Base-by-base conservation (phyloP, 768 basidiomycete species). In the Daedaleopsis nitida region DNA sequence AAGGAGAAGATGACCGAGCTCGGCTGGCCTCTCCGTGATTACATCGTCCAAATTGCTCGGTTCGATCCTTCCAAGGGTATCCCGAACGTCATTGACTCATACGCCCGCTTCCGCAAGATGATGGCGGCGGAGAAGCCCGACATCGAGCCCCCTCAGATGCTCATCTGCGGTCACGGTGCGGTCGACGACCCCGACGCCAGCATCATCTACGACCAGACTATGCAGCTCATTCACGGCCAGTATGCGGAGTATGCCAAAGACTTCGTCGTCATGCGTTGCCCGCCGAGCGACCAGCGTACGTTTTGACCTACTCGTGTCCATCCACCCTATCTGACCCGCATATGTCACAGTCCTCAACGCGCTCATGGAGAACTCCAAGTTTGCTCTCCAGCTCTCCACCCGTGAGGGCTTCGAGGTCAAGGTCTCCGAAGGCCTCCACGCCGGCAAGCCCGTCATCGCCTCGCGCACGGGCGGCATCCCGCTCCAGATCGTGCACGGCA, bases 341-440 rank as follows among this genome's bases (percentile, higher is more conserved):
- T 24, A 6, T 24, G 5, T 68, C 48, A 52, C 68, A 87, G 89
- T 96, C 53, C 81, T 98, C 60, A 94, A 96, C 66, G 88, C 90
- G 10, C 81, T 97, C 67, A 84, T 97, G 84, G 87, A 90, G 55
- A 96, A 95, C 66, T 83, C 92, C 48, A 88, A 91, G 78, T 88
- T 96, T 59, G 94, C 92, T 5, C 83, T 94, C 52, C 96, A 98
- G 74, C 86, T 98, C 48, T 94, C 92, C 54, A 89, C 91, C 48
- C 89, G 94, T 59, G 96, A 98, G 77, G 96, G 96, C 32, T 98
- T 97, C 77, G 96, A 98, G 71, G 93, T 98, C 76, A 98, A 98
- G 75, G 94, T 96, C 52, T 94, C 93, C 50, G 93, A 96, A 77
- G 93, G 92, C n/a, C 81, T 98, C 55, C 92, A 96, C 74, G 86